Conservation (phyloP, 164 flowering plant species). For the Hamamelis virginiana region DNA sequence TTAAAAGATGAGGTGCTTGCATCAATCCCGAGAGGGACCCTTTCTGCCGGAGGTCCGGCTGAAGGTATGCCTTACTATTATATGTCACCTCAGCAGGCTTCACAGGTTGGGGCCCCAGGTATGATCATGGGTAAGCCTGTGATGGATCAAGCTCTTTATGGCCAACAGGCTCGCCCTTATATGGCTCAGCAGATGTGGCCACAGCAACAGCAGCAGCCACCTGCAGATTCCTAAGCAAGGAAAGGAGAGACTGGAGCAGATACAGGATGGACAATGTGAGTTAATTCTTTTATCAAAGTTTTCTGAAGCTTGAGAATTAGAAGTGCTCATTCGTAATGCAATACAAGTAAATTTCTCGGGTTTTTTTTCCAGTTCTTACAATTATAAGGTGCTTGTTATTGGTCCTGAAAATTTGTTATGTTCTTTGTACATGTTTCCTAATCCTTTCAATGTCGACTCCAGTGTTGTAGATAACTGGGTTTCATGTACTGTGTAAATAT, state of each 20-base stretch:
- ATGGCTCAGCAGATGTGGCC: slow-evolving; percentile 61
- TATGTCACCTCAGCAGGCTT: slow-evolving; percentile 48
- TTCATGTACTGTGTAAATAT: too few species aligned
- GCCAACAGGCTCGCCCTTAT: slow-evolving; percentile 57
- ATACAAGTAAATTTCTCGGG: too few species aligned
- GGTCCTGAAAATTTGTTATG: too few species aligned
- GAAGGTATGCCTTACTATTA: slow-evolving; percentile 62
- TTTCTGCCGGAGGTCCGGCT: slow-evolving; percentile 51
- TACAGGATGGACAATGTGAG: slow-evolving; percentile 1
- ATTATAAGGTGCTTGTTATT: not conserved
- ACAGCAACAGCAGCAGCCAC: slow-evolving; percentile 41
- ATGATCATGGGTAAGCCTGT: slow-evolving; percentile 58
- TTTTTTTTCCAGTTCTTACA: not conserved
- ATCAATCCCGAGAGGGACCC: slow-evolving; percentile 47
- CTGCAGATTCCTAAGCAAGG: slow-evolving; percentile 36
- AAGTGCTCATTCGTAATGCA: too few species aligned
- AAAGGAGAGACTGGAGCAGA: not conserved
- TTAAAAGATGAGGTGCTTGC: slow-evolving; percentile 67
- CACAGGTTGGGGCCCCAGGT: slow-evolving; percentile 53
- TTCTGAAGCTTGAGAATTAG: not conserved
- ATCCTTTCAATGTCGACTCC: too few species aligned
- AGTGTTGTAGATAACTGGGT: too few species aligned
- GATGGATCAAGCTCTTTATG: slow-evolving; percentile 50
- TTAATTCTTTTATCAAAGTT: not conserved
- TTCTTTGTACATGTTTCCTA: too few species aligned